phyloP scores from a whole-genome alignment of 805 yeast genomes.

The Candida ponderosae region DNA sequence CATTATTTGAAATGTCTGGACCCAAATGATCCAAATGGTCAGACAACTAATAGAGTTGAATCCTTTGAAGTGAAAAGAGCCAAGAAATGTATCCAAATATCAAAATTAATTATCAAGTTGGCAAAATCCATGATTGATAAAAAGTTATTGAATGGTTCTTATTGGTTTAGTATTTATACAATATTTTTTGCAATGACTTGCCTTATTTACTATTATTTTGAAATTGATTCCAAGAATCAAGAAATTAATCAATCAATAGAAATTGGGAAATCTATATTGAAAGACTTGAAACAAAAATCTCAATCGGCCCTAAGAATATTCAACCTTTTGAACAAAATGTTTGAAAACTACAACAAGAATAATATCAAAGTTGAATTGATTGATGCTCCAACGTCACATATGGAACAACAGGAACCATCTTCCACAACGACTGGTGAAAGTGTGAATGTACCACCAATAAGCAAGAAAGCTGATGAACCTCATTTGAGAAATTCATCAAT shows the following conservation, averaged over 20 bases:
- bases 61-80: constrained; percentile 60
- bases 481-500: no score
- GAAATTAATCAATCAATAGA: constrained; percentile 64
- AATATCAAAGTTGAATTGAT: constrained; percentile 41
- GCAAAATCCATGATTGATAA: constrained; percentile 75
- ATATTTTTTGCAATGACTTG: constrained; percentile 91
- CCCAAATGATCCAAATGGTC: constrained; percentile 22
- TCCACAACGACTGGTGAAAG: background rate
- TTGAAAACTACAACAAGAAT: constrained; percentile 68
- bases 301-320: constrained; percentile 77
- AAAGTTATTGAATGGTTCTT: constrained; percentile 73
- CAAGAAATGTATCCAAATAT: constrained; percentile 75
- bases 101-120: constrained; percentile 70
- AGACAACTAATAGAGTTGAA: constrained; percentile 31
- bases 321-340: constrained; percentile 65
- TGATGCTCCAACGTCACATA: constrained; percentile 1
- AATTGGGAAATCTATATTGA: constrained; percentile 66
- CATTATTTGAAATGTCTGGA: constrained; percentile 39
- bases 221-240: constrained; percentile 38
- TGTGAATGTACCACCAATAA: background rate
- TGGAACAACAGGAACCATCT: constrained; percentile 1
- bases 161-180: constrained; percentile 92
- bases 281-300: constrained; percentile 61
- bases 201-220: constrained; percentile 57
- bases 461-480: no score